These are phyloP conservation scores for Amanita rubescens DNA, from an alignment of 768 basidiomycete genomes.

Conservation along the genomic window DNA sequence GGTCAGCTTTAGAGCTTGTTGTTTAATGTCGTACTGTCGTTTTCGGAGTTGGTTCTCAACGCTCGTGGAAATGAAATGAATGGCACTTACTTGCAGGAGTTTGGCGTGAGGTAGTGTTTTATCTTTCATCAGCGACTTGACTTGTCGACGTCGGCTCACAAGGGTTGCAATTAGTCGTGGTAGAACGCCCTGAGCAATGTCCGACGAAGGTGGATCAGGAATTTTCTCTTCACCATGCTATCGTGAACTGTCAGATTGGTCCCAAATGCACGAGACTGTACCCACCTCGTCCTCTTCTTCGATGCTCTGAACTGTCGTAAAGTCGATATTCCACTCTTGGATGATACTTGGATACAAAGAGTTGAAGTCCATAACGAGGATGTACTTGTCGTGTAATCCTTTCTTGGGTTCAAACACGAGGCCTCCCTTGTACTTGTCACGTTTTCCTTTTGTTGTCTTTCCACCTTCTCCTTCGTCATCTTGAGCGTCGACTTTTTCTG, in stretches of 20 bases:
- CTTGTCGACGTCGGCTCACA: conserved; percentile 81
- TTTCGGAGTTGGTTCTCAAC: neutral
- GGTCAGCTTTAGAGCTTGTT: conserved; percentile 93
- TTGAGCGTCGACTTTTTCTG: conserved; percentile 42
- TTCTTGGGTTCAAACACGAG: conserved; percentile 95
- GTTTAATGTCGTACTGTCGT: conserved; percentile 88
- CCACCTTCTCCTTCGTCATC: conserved; percentile 54
- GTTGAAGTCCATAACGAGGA: conserved; percentile 99
- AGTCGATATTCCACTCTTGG: conserved; percentile 99
- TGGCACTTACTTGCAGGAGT: conserved; percentile 64
- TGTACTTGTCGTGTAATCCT: conserved; percentile 92
- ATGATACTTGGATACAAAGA: conserved; percentile 99
- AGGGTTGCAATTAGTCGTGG: conserved; percentile 97
- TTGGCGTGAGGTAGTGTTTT: conserved; percentile 63
- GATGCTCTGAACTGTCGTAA: conserved; percentile 80
- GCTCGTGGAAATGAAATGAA: no score
- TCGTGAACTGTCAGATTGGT: conserved; percentile 2
- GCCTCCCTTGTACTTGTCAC: conserved; percentile 98
- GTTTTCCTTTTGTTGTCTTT: conserved; percentile 57
- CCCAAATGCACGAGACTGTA: neutral
- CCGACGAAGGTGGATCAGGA: conserved; percentile 76
- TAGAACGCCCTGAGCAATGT: conserved; percentile 78
- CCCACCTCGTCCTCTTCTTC: conserved; percentile 52
- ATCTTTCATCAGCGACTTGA: conserved; percentile 95
- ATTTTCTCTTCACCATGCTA: conserved; percentile 71